phyloP scores from a whole-genome alignment of 192 early-diverging fungal species.

The Hyaloraphidium curvatum region DNA sequence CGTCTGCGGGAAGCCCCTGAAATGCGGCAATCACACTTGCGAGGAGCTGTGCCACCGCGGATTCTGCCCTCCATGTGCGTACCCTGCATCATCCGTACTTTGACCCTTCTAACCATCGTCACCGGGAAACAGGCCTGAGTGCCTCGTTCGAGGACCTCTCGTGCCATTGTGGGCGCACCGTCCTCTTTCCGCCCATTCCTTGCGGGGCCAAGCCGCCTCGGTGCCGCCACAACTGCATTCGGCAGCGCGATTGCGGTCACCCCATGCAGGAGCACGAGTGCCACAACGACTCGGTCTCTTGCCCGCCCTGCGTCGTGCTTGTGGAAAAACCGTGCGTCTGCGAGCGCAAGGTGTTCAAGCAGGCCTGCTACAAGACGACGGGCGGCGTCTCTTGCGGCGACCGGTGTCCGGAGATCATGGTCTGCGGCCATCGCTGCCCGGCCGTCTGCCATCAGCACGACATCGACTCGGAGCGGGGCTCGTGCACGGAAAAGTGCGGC shows the following conservation, averaged over 20 bases:
- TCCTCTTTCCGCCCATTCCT: slow-evolving; percentile 61
- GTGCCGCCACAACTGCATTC: slow-evolving; percentile 53
- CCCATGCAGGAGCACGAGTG: slow-evolving; percentile 54
- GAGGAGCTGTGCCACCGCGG: slow-evolving; percentile 49
- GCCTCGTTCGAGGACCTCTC: slow-evolving; percentile 65
- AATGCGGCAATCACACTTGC: slow-evolving; percentile 69
- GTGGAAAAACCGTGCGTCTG: slow-evolving; percentile 19
- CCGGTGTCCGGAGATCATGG: slow-evolving; percentile 31
- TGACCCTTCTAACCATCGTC: slow-evolving; percentile 11
- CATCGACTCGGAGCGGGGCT: neutral
- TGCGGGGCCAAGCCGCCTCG: slow-evolving; percentile 59
- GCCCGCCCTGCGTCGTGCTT: slow-evolving; percentile 79
- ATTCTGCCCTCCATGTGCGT: neutral
- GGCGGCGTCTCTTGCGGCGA: slow-evolving; percentile 48
- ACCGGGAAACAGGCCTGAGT: slow-evolving; percentile 53
- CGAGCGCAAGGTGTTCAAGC: neutral
- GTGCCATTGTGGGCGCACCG: slow-evolving; percentile 71
- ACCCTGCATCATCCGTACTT: neutral
- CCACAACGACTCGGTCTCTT: slow-evolving; percentile 65
- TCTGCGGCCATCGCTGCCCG: slow-evolving; percentile 54
- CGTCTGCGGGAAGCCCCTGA: slow-evolving; percentile 48
- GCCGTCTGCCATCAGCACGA: slow-evolving; percentile 52
- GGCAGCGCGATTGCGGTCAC: slow-evolving; percentile 61
- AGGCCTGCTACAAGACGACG: slow-evolving; percentile 30
- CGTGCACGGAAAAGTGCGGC: slow-evolving; percentile 54